These are phyloP conservation scores for Graphium sp. DNA, from an alignment of 2,329 filamentous ascomycete species.

Conservation along the genomic window DNA sequence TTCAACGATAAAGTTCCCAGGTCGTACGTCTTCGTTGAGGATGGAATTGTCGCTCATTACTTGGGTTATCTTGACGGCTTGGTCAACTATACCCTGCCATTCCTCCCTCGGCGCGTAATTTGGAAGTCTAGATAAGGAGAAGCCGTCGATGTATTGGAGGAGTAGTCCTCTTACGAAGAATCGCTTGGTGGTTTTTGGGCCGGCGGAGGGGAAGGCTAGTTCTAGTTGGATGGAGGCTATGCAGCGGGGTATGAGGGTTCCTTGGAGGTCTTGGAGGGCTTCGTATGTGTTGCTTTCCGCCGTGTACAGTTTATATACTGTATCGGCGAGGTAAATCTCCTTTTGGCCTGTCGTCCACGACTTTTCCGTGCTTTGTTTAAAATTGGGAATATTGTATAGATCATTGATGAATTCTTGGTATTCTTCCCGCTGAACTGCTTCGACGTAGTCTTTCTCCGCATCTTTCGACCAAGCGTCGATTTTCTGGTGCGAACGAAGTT, in stretches of 20 bases:
- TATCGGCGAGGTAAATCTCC: slow-evolving; percentile 7
- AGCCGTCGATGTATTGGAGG: slow-evolving; percentile 8
- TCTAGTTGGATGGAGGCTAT: slow-evolving; percentile 5
- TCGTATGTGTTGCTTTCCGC: slow-evolving; percentile 8
- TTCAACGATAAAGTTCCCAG: slow-evolving; percentile 9
- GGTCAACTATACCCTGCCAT: slow-evolving; percentile 9
- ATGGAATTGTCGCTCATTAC: slow-evolving; percentile 9
- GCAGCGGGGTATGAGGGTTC: slow-evolving; percentile 8
- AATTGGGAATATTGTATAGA: slow-evolving; percentile 1
- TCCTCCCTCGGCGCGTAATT: slow-evolving; percentile 2
- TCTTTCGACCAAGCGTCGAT: slow-evolving; percentile 6
- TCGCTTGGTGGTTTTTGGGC: slow-evolving; percentile 2
- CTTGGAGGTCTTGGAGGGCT: slow-evolving; percentile 7
- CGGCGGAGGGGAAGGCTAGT: neutral
- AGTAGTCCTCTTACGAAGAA: slow-evolving; percentile 7
- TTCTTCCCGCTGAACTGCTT: neutral
- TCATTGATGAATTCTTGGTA: slow-evolving; percentile 1
- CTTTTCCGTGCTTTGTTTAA: slow-evolving; percentile 5
- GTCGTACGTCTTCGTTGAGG: slow-evolving; percentile 9
- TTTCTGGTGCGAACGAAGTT: slow-evolving; percentile 6
- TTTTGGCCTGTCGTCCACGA: slow-evolving; percentile 7
- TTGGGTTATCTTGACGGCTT: slow-evolving; percentile 7
- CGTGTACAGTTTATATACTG: slow-evolving; percentile 4
- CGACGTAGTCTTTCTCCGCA: slow-evolving; percentile 1
- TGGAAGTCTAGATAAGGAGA: slow-evolving; percentile 4